Evolutionary conservation across 306 rosid species (phyloP), one percentile per base, ranked within the genome.

Genomic region (Citrullus amarus): DNA sequence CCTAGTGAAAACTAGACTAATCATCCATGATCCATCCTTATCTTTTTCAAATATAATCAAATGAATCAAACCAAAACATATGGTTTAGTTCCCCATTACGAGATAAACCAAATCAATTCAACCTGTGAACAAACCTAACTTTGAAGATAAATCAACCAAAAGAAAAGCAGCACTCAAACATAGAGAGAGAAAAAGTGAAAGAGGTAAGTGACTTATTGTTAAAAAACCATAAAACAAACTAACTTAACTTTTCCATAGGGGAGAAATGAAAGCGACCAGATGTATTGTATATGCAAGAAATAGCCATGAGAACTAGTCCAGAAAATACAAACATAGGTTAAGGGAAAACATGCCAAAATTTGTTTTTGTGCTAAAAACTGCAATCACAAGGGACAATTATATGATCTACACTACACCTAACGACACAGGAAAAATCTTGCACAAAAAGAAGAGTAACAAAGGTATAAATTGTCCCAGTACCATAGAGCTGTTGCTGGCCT

Each of bases 401-500:
- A 38, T 60, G 53, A 79, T 57, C 43, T 34, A 43, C 53, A 58
- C 63, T 48, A 57, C 22, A 57, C 22, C 70, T 17, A 71, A 62
- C 3, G 15, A 46, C 79, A 25, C 66, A 58, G 30, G 38, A 44
- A 69, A 69, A 69, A 69, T 22, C 16, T 69, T 70, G 57, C n/a
- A 14, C 44, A 68, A 74, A 72, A 78, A 53, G 28, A 83, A 41
- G 41, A 59, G 60, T 22, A 76, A 14, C 6, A 72, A 77, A 44
- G 46, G 57, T 69, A 30, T 54, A 18, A 15, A 71, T 89, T 17
- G 63, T 30, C 50, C 62, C 61, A 74, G 62, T 93, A 91, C 98
- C 97, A 10, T 61, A 83, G 88, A 78, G 80, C 85, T 85, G 89
- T 86, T 84, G 86, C 86, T 75, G 82, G 88, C 82, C 80, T 91